Base-by-base conservation (phyloP, 2,329 filamentous ascomycete genomes). In the Colletotrichum orbiculare region DNA sequence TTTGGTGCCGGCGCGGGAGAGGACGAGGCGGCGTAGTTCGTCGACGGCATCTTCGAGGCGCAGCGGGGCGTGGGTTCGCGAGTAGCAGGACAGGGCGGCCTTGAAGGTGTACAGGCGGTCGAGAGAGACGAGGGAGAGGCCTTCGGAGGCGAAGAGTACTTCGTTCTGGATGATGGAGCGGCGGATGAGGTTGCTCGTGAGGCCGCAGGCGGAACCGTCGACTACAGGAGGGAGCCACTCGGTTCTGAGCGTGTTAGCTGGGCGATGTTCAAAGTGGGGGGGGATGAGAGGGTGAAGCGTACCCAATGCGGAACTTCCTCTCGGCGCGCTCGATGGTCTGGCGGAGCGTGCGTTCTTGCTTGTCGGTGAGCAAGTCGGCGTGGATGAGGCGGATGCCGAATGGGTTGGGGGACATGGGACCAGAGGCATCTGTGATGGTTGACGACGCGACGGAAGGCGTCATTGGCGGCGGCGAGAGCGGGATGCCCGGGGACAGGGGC, bases 61-160 rank as follows among this genome's bases (percentile, higher is more conserved):
- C 38, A 78, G 72, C 10, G 76, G 76, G 41, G 77, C 78, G 15
- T 73, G 75, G 1, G 80, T 82, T 62, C 79, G 80, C 5, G 84
- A 81, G 73, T 89, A 89, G 68, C 82, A 82, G 15, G 84, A 81
- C 10, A 91, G 79, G 1, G 87, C 85, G 50, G 81, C 80, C 73
- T 89, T 89, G 77, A 91, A 87, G 46, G 85, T 87, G 76, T 89
- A 91, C 49, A 89, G 74, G 54, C 86, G 82, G 73, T 91, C 88
- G 10, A 90, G 80, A 0, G 86, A 82, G 12, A 89, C 73, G 8
- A 91, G 76, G 0, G 83, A 88, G 10, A 91, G 79, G 15, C 87
- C 86, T 34, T 86, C 83, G 2, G 85, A 82, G 2, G 83, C 82
- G 78, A 89, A 90, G 57, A 91, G 79, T 33, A 87, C 75, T 63